phyloP scores from a whole-genome alignment of 1,284 basidiomycete species.

The Moniliella sp. region DNA sequence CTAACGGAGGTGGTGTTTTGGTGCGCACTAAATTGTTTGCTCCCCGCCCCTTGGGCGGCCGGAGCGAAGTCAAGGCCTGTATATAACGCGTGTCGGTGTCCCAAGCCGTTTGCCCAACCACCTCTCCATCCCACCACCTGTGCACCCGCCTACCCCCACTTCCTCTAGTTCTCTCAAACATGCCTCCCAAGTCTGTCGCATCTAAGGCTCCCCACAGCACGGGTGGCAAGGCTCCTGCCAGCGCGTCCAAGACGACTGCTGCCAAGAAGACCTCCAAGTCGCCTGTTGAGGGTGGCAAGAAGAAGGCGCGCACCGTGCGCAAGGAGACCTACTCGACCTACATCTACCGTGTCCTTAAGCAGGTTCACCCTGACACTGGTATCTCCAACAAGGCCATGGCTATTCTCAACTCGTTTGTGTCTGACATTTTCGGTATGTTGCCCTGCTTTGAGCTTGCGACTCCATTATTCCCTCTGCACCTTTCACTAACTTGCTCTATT shows the following conservation, averaged over 20 bases:
- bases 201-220: slow-evolving; percentile 41
- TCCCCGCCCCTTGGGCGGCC: too few relatives aligned
- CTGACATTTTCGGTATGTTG: slow-evolving; percentile 39
- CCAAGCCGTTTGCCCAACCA: too few relatives aligned
- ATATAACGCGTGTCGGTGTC: too few relatives aligned
- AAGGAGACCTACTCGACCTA: slow-evolving; percentile 40
- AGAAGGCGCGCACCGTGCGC: slow-evolving; percentile 44
- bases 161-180: slow-evolving; percentile 3
- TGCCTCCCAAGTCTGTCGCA: slow-evolving; percentile 26
- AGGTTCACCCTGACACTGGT: slow-evolving; percentile 38
- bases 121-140: too few relatives aligned
- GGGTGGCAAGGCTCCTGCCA: slow-evolving; percentile 41
- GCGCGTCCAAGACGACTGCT: slow-evolving; percentile 31
- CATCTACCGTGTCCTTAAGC: slow-evolving; percentile 43
- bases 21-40: too few relatives aligned
- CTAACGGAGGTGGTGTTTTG: too few relatives aligned
- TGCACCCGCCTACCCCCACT: too few relatives aligned
- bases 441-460: too few relatives aligned
- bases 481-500: too few relatives aligned
- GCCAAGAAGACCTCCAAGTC: slow-evolving; percentile 36
- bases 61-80: too few relatives aligned
- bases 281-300: slow-evolving; percentile 43
- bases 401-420: slow-evolving; percentile 36
- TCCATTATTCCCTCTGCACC: too few relatives aligned
- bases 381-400: slow-evolving; percentile 39